A percentile compares a stretch with the other conserved stretches of the same genome.
Conservation (phyloP, 1,284 basidiomycete genomes). For the Irpex sp. region DNA sequence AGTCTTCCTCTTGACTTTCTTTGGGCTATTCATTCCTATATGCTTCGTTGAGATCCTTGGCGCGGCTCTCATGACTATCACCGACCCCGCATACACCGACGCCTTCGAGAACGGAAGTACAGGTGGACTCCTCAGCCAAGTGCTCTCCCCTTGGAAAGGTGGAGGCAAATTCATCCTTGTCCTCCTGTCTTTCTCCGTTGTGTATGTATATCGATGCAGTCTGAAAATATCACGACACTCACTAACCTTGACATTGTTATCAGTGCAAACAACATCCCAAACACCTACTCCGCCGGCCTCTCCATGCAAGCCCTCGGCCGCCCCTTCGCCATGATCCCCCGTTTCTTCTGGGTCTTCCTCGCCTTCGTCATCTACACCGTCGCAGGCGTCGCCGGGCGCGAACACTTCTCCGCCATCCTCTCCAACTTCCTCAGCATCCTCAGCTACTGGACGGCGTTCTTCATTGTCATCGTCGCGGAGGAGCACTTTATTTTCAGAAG, state of each 20-base stretch:
- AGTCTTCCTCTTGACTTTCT: conserved; percentile 53
- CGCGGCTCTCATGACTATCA: conserved; percentile 54
- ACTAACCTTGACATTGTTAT: conserved; percentile 2
- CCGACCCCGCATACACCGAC: conserved; percentile 44
- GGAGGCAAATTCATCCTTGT: conserved; percentile 61
- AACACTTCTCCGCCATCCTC: conserved; percentile 58
- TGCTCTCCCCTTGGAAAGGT: conserved; percentile 43
- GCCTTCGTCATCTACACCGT: conserved; percentile 53
- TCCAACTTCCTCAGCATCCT: conserved; percentile 51
- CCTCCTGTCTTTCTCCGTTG: conserved; percentile 51
- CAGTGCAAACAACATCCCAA: conserved; percentile 58
- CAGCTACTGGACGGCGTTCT: conserved; percentile 65
- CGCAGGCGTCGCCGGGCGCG: conserved; percentile 58
- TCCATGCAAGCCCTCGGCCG: conserved; percentile 56
- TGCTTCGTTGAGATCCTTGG: conserved; percentile 54
- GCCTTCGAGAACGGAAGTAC: conserved; percentile 48
- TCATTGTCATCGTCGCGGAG: conserved; percentile 53
- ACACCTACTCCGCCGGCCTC: conserved; percentile 55
- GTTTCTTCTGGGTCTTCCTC: conserved; percentile 57
- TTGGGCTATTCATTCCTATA: conserved; percentile 54
- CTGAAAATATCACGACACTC: background rate
- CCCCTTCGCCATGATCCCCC: conserved; percentile 51
- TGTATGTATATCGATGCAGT: conserved; percentile 27
- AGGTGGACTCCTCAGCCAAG: conserved; percentile 42
- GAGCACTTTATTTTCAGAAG: conserved; percentile 58